Evolutionary conservation across 2,329 filamentous ascomycete species (phyloP), one percentile per base, ranked within the genome.

Genomic region (Pseudogymnoascus destructans): DNA sequence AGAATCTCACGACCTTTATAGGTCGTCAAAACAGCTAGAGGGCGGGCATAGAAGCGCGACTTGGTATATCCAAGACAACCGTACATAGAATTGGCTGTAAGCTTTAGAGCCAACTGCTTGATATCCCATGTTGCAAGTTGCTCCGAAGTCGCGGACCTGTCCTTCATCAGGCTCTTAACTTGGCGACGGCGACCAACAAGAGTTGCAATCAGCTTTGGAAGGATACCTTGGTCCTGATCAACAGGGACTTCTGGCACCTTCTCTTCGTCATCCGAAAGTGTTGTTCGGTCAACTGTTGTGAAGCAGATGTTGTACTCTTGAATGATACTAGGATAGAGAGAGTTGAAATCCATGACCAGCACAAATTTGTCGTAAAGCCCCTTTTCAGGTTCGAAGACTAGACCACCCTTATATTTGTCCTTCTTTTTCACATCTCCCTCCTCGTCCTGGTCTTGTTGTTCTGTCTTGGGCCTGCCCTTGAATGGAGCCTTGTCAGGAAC

Each of bases 301-400:
- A 98, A 98, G 76, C 95, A 98, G 65, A 98, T 98, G 73, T 98
- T 98, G 75, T 85, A 98, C 78, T 98, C 95, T 69, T 98, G 95
- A 61, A 98, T 98, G 68, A 98, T 97, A 96, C 97, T 96, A 30
- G 93, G 93, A 67, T 98, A 98, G 62, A 98, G 77, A 66, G 91
- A 96, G 79, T 98, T 98, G 77, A 98, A 98, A 77, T 98, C 93
- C 95, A 98, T 98, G 72, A 98, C 95, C 59, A 98, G 80, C 58
- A 98, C 87, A 71, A 95, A 96, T 73, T 95, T 95, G 78, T 98
- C 93, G 69, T 98, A 98, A 3, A 98, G 79, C 15, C 95, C 93
- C 72, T 92, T 96, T 70, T 97, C 91, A 3, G 93, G 93, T 71
- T 98, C 93, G 66, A 98, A 97, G 59, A 98, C 93, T 30, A 98